phyloP scores from a whole-genome alignment of 352 stramenopile genomes.

The Phytophthora hibernalis region DNA sequence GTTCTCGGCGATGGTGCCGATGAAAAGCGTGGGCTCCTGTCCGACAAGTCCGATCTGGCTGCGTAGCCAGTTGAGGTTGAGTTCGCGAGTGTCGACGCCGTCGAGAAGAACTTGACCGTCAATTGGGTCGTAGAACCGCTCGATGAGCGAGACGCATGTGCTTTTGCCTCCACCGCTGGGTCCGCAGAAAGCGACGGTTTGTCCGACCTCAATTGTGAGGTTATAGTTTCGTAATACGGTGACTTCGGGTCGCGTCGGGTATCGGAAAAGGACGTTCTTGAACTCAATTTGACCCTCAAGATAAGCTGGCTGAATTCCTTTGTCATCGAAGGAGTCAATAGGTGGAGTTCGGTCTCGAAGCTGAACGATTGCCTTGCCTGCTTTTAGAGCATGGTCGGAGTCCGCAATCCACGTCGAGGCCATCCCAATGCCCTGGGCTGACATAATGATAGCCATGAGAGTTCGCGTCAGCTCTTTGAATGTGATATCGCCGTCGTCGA shows the following conservation, averaged over 20 bases:
- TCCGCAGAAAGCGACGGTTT: slow-evolving; percentile 67
- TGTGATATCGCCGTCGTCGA: slow-evolving; percentile 44
- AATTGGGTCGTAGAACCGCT: slow-evolving; percentile 75
- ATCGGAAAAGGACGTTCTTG: slow-evolving; percentile 72
- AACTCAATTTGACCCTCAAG: slow-evolving; percentile 55
- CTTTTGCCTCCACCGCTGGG: slow-evolving; percentile 58
- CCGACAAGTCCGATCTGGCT: slow-evolving; percentile 65
- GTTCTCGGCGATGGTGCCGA: slow-evolving; percentile 67
- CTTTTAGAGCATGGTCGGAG: slow-evolving; percentile 76
- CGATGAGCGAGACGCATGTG: slow-evolving; percentile 49
- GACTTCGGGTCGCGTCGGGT: slow-evolving; percentile 65
- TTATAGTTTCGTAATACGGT: slow-evolving; percentile 84
- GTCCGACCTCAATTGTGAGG: slow-evolving; percentile 73
- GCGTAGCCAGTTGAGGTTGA: slow-evolving; percentile 71
- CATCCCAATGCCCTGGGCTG: slow-evolving; percentile 36
- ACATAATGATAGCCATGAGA: slow-evolving; percentile 64
- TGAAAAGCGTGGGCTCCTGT: slow-evolving; percentile 68
- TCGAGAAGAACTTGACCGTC: slow-evolving; percentile 73
- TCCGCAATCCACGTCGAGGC: slow-evolving; percentile 9
- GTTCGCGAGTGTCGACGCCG: slow-evolving; percentile 63
- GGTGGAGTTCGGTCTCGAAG: slow-evolving; percentile 40
- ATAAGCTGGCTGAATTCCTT: not conserved
- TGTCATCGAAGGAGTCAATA: slow-evolving; percentile 32
- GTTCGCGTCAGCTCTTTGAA: slow-evolving; percentile 42
- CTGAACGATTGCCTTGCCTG: slow-evolving; percentile 40